Conservation (phyloP, 73 alveolate genomes). For the Stentor roeselii region DNA sequence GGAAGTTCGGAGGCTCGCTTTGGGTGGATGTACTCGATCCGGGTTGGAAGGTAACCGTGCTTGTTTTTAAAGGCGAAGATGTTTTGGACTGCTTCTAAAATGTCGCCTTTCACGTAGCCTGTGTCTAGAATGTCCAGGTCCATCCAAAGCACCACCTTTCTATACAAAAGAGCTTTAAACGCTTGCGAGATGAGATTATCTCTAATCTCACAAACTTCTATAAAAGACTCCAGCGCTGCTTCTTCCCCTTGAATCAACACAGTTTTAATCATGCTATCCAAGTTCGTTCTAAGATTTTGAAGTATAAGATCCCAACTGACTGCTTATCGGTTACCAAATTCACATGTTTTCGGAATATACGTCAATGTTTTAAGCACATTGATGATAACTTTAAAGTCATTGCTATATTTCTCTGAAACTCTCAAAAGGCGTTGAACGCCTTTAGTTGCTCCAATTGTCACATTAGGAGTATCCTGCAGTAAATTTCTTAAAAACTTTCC, state of each 20-base stretch:
- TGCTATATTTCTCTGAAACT: constrained; percentile 12
- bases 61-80: constrained; percentile 44
- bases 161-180: constrained; percentile 38
- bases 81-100: constrained; percentile 39
- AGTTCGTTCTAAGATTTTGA: neutral
- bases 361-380: neutral
- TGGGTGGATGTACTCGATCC: constrained; percentile 34
- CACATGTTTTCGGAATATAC: constrained; percentile 14
- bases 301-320: constrained; percentile 4
- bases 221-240: neutral
- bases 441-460: neutral
- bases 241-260: neutral
- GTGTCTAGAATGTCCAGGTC: constrained; percentile 59
- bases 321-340: neutral
- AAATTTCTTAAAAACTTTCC: neutral
- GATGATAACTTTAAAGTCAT: constrained; percentile 8
- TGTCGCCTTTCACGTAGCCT: constrained; percentile 55
- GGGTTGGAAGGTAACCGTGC: constrained; percentile 49
- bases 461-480: neutral
- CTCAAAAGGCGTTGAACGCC: neutral
- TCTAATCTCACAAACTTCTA: constrained; percentile 31
- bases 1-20: constrained; percentile 34
- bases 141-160: constrained; percentile 59
- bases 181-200: constrained; percentile 48
- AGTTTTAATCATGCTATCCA: neutral